phyloP scores from a whole-genome alignment of 2,329 filamentous ascomycete genomes.

The Botryotinia calthae region DNA sequence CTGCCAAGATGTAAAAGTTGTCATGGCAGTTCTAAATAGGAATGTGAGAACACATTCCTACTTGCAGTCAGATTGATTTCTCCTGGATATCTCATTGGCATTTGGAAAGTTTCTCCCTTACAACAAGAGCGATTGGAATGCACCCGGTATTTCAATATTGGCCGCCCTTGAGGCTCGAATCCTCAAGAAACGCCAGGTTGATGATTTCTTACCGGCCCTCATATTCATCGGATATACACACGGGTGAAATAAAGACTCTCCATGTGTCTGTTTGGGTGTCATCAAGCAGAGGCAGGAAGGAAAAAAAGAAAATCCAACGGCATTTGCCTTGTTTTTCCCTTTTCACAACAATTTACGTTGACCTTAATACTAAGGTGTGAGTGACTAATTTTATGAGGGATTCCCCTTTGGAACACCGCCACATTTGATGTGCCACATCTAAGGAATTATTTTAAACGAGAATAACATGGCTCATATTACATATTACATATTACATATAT shows the following conservation, averaged over 20 bases:
- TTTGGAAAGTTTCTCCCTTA: slow-evolving; percentile 3
- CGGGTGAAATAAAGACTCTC: neutral
- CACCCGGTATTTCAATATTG: neutral
- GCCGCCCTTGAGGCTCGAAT: neutral
- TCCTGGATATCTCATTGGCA: slow-evolving; percentile 2
- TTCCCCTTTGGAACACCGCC: too few species aligned
- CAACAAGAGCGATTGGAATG: neutral
- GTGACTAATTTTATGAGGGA: neutral
- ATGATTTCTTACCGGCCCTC: neutral
- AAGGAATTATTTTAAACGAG: too few species aligned
- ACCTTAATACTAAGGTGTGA: neutral
- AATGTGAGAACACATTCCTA: slow-evolving; percentile 2
- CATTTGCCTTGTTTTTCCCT: neutral
- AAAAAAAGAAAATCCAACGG: neutral
- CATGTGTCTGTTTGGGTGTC: neutral
- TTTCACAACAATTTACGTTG: neutral
- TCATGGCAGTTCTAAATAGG: neutral
- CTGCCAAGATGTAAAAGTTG: slow-evolving; percentile 1
- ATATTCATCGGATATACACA: neutral
- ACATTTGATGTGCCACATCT: too few species aligned
- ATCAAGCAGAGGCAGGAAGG: too few species aligned
- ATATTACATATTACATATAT: too few species aligned
- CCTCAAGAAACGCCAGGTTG: neutral
- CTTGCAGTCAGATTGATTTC: neutral
- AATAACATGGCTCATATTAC: too few species aligned